A percentile compares a stretch with the other conserved stretches of the same genome.
Conservation (phyloP, 768 basidiomycete species). For the Collybia mongolica region DNA sequence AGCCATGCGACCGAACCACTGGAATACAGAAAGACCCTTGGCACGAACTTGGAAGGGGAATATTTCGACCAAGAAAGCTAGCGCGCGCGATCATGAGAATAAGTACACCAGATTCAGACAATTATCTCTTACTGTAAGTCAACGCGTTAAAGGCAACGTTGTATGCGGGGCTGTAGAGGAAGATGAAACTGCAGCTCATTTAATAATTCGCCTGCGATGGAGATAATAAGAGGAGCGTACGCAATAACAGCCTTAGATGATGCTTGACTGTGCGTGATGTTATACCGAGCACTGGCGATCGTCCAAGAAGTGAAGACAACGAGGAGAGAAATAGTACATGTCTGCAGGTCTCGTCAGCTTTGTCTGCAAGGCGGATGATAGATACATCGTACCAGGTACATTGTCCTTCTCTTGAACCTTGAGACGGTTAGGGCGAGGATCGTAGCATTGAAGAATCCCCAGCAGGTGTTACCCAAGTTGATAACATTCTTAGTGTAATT, state of each 20-base stretch:
- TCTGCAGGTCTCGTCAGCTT: slow-evolving; percentile 21
- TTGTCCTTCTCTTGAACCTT: slow-evolving; percentile 44
- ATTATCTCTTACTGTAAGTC: slow-evolving; percentile 37
- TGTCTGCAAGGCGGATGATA: not conserved
- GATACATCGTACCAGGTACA: slow-evolving; percentile 42
- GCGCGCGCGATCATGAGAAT: slow-evolving; percentile 32
- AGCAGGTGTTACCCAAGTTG: slow-evolving; percentile 52
- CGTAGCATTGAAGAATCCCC: slow-evolving; percentile 56
- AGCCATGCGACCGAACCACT: slow-evolving; percentile 53
- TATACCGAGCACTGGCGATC: slow-evolving; percentile 47
- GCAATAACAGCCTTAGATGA: slow-evolving; percentile 51
- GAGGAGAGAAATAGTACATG: slow-evolving; percentile 45
- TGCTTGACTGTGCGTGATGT: slow-evolving; percentile 35
- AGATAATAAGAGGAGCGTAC: slow-evolving; percentile 23
- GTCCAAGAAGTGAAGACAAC: slow-evolving; percentile 57
- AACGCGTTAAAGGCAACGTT: slow-evolving; percentile 58
- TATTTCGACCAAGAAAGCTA: slow-evolving; percentile 65
- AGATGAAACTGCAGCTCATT: slow-evolving; percentile 43
- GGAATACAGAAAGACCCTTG: slow-evolving; percentile 60
- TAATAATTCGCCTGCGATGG: not conserved
- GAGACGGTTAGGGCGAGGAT: slow-evolving; percentile 47
- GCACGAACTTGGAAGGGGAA: slow-evolving; percentile 66
- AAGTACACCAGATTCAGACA: slow-evolving; percentile 35
- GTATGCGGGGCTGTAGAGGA: slow-evolving; percentile 55
- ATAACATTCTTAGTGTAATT: slow-evolving; percentile 55